Base-by-base conservation (phyloP, 108 stramenopile species). In the Aurantiochytrium sp. region DNA sequence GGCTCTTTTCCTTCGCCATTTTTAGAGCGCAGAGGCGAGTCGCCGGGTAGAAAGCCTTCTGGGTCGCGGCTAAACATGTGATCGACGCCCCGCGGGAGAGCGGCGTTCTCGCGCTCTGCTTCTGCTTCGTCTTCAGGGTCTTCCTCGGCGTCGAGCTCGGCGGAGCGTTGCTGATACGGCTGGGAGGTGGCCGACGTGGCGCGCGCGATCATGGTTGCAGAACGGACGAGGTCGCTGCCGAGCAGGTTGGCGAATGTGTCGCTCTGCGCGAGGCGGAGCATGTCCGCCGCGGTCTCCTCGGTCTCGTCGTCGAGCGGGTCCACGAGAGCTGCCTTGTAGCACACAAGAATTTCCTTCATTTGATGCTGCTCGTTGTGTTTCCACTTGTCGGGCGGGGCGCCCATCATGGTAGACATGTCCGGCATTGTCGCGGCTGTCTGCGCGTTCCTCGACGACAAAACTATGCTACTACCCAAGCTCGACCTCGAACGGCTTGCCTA, bases 251-350 rank as follows among this genome's bases (percentile, higher is more conserved):
- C 51, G 23, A 83, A 83, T 12, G 49, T 83, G 49, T 83, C 76
- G 76, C 76, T 83, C 76, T 83, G 76, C 10, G 76, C 45, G 25
- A 83, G 51, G 10, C 51, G 45, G 18, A 53, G 25, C 43, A 83
- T 43, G 51, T 83, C 76, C 19, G 45, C 51, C 51, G 76, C 76
- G 4, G n/a, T 83, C 16, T 83, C 76, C 23, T 83, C 76, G 6
- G n/a, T 23, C 51, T 83, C 76, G 49, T 53, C 51, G 12, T 83
- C 76, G 76, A 83, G 51, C 10, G 76, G 49, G 28, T 83, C 76
- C 49, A 83, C 51, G 49, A 83, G 76, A 2, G 76, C 76, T 6
- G 51, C 76, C 51, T 83, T 83, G 76, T 83, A 83, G 76, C 76
- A 53, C 49, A 25, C 12, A 2, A 28, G 51, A 12, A 83, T 53